Percentiles rank a stretch among this genome's conserved stretches.
phyloP scores from a whole-genome alignment of 2,329 filamentous ascomycete genomes.

The Hypoxylon rubiginosum region DNA sequence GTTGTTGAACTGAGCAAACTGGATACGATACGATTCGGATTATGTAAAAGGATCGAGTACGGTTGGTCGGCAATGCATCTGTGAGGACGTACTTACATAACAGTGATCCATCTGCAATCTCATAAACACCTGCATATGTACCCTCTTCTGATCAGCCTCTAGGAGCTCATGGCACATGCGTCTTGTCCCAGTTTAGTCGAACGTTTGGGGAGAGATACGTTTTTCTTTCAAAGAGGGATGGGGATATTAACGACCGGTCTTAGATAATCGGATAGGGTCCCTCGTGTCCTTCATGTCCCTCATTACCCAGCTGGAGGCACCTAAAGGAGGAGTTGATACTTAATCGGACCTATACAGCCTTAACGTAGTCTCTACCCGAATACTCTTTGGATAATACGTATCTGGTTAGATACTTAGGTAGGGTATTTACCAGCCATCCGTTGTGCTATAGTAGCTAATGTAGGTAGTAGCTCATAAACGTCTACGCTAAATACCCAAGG shows the following conservation, averaged over 20 bases:
- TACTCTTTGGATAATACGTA: too few relatives aligned
- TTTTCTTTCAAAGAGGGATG: conserved; percentile 10
- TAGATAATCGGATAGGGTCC: conserved; percentile 17
- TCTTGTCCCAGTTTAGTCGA: conserved; percentile 8
- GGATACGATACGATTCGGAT: conserved; percentile 41
- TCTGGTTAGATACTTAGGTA: background rate
- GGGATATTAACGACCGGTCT: conserved; percentile 3
- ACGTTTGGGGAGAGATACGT: conserved; percentile 24
- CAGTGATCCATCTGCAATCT: conserved; percentile 18
- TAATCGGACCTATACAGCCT: conserved; percentile 31
- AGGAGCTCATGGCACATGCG: conserved; percentile 11
- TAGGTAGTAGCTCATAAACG: too few relatives aligned
- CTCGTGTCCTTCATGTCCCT: background rate
- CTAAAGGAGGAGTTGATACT: conserved; percentile 8
- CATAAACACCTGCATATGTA: conserved; percentile 8
- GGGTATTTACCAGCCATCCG: background rate
- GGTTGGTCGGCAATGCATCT: conserved; percentile 44
- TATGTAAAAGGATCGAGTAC: conserved; percentile 48
- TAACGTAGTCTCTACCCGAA: background rate
- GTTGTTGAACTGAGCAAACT: conserved; percentile 30
- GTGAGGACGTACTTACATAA: conserved; percentile 31
- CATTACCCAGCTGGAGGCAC: background rate
- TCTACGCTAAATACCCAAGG: background rate
- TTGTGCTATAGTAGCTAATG: background rate
- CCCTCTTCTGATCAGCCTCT: conserved; percentile 16